Evolutionary conservation across 257 asterid species (phyloP).

Genomic region (Solanum dulcamara): DNA sequence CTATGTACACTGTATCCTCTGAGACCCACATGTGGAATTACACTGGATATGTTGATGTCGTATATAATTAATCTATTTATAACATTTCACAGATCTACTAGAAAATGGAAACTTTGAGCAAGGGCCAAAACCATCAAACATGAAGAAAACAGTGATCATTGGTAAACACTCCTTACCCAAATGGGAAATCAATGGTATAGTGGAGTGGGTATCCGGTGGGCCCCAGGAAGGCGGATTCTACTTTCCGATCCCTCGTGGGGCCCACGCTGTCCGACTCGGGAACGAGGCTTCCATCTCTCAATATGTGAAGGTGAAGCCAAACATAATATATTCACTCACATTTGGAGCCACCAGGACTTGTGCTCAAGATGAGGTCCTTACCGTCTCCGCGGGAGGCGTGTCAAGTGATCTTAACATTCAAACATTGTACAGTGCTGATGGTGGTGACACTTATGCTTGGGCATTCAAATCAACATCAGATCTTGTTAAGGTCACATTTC

Average conservation of each 20-base stretch:
- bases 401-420: constrained; percentile 59
- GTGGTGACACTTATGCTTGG: constrained; percentile 84
- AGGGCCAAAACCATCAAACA: constrained; percentile 43
- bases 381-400: constrained; percentile 43
- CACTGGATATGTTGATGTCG: background rate
- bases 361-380: constrained; percentile 62
- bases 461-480: constrained; percentile 40
- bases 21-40: background rate
- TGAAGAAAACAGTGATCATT: constrained; percentile 40
- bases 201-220: constrained; percentile 62
- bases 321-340: constrained; percentile 33
- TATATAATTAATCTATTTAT: background rate
- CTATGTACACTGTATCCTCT: background rate
- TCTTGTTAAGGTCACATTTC: constrained; percentile 53
- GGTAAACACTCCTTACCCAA: constrained; percentile 65
- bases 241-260: constrained; percentile 57
- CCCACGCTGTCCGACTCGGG: constrained; percentile 58
- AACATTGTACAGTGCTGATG: constrained; percentile 54
- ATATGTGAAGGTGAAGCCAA: constrained; percentile 28
- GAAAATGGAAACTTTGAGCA: constrained; percentile 60
- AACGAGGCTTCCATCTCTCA: constrained; percentile 61
- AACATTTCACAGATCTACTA: constrained; percentile 26
- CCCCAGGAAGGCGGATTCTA: constrained; percentile 72
- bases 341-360: constrained; percentile 72
- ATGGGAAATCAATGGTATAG: constrained; percentile 53